Conservation (phyloP, 2,329 filamentous ascomycete species). For the Dichotomopilus funicola region DNA sequence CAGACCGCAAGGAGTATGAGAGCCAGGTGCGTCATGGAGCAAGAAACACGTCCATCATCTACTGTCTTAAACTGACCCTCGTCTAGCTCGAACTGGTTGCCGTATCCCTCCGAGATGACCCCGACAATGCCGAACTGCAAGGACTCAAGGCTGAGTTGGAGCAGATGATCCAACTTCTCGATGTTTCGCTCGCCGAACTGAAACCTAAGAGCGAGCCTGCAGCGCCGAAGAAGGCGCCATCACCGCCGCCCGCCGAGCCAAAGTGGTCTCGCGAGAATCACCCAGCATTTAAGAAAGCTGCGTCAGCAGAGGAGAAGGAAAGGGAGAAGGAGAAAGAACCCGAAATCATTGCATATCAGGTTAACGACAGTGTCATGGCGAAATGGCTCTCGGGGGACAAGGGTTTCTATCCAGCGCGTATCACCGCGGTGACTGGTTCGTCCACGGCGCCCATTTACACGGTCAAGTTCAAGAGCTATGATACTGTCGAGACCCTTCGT, state of each 20-base stretch:
- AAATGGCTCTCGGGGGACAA: constrained; percentile 89
- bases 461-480: constrained; percentile 91
- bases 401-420: constrained; percentile 83
- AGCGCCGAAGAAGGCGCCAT: constrained; percentile 34
- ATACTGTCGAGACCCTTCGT: constrained; percentile 72
- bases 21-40: constrained; percentile 42
- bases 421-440: constrained; percentile 89
- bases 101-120: constrained; percentile 69
- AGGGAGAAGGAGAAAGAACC: constrained; percentile 43
- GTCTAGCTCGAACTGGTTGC: constrained; percentile 71
- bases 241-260: constrained; percentile 39
- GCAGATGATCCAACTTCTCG: constrained; percentile 70
- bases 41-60: constrained; percentile 13
- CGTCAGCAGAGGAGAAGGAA: constrained; percentile 25
- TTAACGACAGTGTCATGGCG: constrained; percentile 85
- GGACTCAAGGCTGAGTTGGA: constrained; percentile 74
- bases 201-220: constrained; percentile 49
- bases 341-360: constrained; percentile 58
- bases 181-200: constrained; percentile 75
- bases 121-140: constrained; percentile 71
- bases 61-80: not conserved
- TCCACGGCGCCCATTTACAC: constrained; percentile 86
- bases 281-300: constrained; percentile 63
- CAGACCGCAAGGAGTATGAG: constrained; percentile 48
- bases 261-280: constrained; percentile 80